These are phyloP conservation scores for Bathelium albidoporum DNA, from an alignment of 495 filamentous ascomycete genomes.

Conservation along the genomic window DNA sequence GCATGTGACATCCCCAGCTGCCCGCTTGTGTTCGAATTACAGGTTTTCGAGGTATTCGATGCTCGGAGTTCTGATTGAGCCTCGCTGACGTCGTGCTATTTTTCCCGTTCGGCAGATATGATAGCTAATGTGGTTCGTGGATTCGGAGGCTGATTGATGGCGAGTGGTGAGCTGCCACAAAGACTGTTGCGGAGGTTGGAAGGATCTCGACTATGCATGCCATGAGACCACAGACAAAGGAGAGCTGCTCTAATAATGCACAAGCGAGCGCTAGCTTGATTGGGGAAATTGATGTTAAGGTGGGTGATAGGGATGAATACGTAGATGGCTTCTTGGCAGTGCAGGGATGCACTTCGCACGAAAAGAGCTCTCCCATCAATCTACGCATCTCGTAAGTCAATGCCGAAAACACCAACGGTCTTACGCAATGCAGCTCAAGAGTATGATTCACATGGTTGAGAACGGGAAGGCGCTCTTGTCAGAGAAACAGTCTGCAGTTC, in stretches of 20 bases:
- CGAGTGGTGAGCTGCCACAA: conserved; percentile 11
- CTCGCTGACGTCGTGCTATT: conserved; percentile 14
- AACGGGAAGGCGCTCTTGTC: neutral
- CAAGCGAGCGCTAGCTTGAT: neutral
- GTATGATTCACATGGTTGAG: too few relatives aligned
- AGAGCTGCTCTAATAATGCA: neutral
- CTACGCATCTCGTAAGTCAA: neutral
- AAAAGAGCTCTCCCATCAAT: neutral
- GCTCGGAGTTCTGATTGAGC: neutral
- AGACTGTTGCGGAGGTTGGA: conserved; percentile 25
- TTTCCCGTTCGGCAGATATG: conserved; percentile 22
- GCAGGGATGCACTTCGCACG: neutral
- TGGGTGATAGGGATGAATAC: neutral
- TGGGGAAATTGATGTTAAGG: neutral
- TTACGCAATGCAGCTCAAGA: too few relatives aligned
- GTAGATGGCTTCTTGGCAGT: neutral
- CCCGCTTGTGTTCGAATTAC: conserved; percentile 4
- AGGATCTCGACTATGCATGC: conserved; percentile 30
- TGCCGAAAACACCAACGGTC: neutral
- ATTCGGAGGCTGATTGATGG: conserved; percentile 7
- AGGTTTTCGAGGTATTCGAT: neutral
- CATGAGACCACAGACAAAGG: conserved; percentile 2
- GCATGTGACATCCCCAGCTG: conserved; percentile 53
- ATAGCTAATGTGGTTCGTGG: conserved; percentile 25
- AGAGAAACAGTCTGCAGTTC: neutral